Percentiles rank a stretch among this genome's conserved stretches.
These are phyloP conservation scores for Metschnikowia continentalis DNA, from an alignment of 805 yeast genomes.

Conservation along the genomic window DNA sequence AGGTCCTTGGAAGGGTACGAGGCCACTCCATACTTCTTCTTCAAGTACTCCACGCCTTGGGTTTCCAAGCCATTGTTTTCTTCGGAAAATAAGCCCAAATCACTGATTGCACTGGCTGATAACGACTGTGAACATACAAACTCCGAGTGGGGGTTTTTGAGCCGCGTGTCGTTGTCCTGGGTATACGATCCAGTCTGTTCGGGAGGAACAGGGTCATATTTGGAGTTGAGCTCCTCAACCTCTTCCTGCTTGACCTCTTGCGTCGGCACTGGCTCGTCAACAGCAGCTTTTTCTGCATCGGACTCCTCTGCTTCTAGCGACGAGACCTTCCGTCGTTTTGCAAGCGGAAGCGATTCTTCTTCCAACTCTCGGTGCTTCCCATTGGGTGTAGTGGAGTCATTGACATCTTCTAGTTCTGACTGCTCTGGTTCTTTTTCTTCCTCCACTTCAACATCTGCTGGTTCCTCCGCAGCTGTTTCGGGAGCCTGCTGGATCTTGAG, in stretches of 20 bases:
- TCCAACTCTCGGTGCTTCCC: slow-evolving; percentile 10
- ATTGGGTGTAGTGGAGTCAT: neutral
- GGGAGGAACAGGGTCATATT: slow-evolving; percentile 41
- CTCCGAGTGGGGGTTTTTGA: slow-evolving; percentile 71
- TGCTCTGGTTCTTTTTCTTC: neutral
- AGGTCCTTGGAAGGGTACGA: slow-evolving; percentile 83
- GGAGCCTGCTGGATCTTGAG: slow-evolving; percentile 2
- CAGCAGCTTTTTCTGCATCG: neutral
- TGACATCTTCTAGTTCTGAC: slow-evolving; percentile 5
- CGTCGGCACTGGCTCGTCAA: neutral
- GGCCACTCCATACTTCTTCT: slow-evolving; percentile 79
- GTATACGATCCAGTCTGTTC: slow-evolving; percentile 42
- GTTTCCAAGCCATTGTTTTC: slow-evolving; percentile 54
- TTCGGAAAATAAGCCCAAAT: slow-evolving; percentile 63
- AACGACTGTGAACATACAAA: slow-evolving; percentile 67
- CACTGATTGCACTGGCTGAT: slow-evolving; percentile 57
- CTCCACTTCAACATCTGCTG: slow-evolving; percentile 3
- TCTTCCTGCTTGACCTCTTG: slow-evolving; percentile 6
- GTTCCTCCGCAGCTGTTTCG: slow-evolving; percentile 3
- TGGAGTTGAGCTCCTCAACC: slow-evolving; percentile 20
- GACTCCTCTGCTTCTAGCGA: slow-evolving; percentile 1
- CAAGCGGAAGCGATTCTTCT: slow-evolving; percentile 14
- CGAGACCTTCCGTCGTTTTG: slow-evolving; percentile 11
- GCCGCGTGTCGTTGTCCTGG: slow-evolving; percentile 53
- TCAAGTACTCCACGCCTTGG: slow-evolving; percentile 70